Evolutionary conservation across 1,284 basidiomycete genomes (phyloP), one percentile per base, ranked within the genome.

Genomic region (Cutaneotrichosporon cavernicola): DNA sequence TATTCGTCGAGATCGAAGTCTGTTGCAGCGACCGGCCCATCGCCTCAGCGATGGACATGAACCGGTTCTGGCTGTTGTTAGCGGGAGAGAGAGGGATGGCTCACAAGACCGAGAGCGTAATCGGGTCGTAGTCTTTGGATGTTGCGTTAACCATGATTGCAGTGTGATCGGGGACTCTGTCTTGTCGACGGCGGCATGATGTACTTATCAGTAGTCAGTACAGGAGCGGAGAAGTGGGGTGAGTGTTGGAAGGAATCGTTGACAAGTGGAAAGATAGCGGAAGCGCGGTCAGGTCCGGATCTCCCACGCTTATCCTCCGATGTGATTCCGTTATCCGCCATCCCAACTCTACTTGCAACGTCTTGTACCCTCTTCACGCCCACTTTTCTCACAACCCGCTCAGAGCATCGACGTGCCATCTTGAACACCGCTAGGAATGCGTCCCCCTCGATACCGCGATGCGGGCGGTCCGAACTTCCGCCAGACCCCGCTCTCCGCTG

Each of bases 21-120:
- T 84, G 81, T 65, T 80, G 82, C 18, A 84, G 73, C 46, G 31
- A 49, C 14, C 49, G 71, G 46, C 84, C 83, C 83, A 84, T 84
- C 3, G 82, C 81, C 70, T 85, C 81, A n/a, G 82, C 81, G 52
- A 82, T 76, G 21, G 73, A 62, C 64, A 65, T 65, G 61, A 65
- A 65, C 30, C 64, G 61, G 61, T 65, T 62, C 26, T 58, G 59
- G 64, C 58, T 60, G 55, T 18, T 1, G 55, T 60, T 49, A 64
- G 63, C 40, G n/a, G 4, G 21, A 13, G 26, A 18, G 36, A 22
- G 16, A 38, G 7, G 40, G 16, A 36, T 5, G 5, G 63, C 73
- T 66, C 56, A 75, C 73, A 75, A 75, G 49, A 75, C 68, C 32
- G 67, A 69, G 56, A 75, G 66, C 18, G 70, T 72, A 64, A 75